These are phyloP conservation scores for Neurospora sp. DNA, from an alignment of 495 filamentous ascomycete species.

Conservation along the genomic window DNA sequence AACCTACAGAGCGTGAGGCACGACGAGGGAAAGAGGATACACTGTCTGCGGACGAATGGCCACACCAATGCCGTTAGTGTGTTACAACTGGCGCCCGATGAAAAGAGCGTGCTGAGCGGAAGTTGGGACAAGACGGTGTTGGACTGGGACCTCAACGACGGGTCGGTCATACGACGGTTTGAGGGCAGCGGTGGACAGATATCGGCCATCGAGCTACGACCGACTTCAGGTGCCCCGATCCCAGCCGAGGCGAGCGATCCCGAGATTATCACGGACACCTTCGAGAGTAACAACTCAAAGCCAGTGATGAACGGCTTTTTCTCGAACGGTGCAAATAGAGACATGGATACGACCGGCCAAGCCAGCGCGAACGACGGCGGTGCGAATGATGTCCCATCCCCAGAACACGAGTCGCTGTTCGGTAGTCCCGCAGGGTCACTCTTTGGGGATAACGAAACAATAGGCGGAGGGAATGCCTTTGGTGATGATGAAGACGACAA, in stretches of 20 bases:
- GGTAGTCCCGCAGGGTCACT: conserved; percentile 45
- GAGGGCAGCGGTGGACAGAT: conserved; percentile 73
- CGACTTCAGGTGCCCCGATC: conserved; percentile 62
- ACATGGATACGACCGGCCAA: not conserved
- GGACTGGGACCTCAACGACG: conserved; percentile 94
- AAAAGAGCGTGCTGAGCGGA: conserved; percentile 80
- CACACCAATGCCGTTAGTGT: conserved; percentile 92
- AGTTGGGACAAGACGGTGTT: conserved; percentile 93
- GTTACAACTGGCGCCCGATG: conserved; percentile 69
- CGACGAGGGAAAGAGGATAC: conserved; percentile 84
- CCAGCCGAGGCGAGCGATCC: conserved; percentile 59
- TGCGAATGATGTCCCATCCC: conserved; percentile 43
- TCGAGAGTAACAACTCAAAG: conserved; percentile 42
- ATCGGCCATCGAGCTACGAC: conserved; percentile 75
- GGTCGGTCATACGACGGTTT: conserved; percentile 64
- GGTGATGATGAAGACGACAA: conserved; percentile 68
- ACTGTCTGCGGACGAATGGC: conserved; percentile 52
- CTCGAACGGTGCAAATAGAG: conserved; percentile 21
- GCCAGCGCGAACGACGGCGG: not conserved
- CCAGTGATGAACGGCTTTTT: conserved; percentile 40
- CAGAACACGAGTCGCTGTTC: conserved; percentile 66
- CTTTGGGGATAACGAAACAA: conserved; percentile 50
- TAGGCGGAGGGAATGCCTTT: conserved; percentile 46
- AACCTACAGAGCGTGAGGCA: conserved; percentile 92
- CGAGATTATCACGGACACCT: conserved; percentile 52